phyloP scores from a whole-genome alignment of 371 early-diverging fungal genomes.

The Lichtheimia ornata region DNA sequence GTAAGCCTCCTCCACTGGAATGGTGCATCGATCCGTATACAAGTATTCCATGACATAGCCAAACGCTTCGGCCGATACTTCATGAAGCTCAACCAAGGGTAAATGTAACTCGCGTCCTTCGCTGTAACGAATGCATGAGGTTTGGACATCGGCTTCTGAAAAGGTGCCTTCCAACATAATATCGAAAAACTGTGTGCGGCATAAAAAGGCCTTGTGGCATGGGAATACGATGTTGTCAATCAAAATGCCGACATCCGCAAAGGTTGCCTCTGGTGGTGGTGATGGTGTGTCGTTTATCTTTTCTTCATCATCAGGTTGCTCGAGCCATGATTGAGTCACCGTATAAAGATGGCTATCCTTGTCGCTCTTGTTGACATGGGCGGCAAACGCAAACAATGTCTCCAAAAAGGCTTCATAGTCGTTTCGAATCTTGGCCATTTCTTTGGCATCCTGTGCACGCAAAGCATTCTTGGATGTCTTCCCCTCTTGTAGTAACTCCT shows the following conservation, averaged over 20 bases:
- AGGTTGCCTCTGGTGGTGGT: slow-evolving; percentile 7
- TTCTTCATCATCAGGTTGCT: too few species aligned
- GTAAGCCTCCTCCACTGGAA: slow-evolving; percentile 31
- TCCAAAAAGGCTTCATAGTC: slow-evolving; percentile 36
- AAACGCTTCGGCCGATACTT: slow-evolving; percentile 26
- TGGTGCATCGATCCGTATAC: slow-evolving; percentile 41
- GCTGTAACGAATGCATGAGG: slow-evolving; percentile 9
- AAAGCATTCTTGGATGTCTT: slow-evolving; percentile 18
- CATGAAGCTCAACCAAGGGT: slow-evolving; percentile 27
- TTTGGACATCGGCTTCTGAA: slow-evolving; percentile 20
- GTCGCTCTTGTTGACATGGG: slow-evolving; percentile 1
- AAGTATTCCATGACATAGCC: slow-evolving; percentile 33
- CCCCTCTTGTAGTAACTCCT: slow-evolving; percentile 6
- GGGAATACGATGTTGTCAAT: slow-evolving; percentile 31
- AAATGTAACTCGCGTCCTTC: slow-evolving; percentile 6
- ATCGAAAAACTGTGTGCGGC: slow-evolving; percentile 39
- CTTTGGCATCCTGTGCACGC: slow-evolving; percentile 22
- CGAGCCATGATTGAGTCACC: too few species aligned
- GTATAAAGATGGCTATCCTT: background rate
- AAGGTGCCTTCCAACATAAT: slow-evolving; percentile 33
- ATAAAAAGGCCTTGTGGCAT: slow-evolving; percentile 35
- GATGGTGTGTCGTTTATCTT: background rate
- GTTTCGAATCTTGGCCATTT: slow-evolving; percentile 26
- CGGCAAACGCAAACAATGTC: slow-evolving; percentile 9
- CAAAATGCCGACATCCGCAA: slow-evolving; percentile 34